These are phyloP conservation scores for Saccharomycopsis fermentans DNA, from an alignment of 805 yeast species.

Conservation along the genomic window DNA sequence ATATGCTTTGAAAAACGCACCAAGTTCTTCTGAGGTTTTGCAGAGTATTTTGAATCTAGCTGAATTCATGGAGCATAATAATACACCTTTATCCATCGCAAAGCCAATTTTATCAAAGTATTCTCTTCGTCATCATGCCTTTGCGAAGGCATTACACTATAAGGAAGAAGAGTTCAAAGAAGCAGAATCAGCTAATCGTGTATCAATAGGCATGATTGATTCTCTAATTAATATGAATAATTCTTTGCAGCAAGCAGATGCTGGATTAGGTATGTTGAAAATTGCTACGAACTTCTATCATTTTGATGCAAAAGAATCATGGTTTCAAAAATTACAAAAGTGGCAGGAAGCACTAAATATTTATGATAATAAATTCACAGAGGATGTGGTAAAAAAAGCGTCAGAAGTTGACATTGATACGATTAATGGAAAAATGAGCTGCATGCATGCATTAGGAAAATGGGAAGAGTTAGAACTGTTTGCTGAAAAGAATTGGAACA, in stretches of 20 bases:
- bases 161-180: slow-evolving; percentile 91
- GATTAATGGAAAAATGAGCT: slow-evolving; percentile 96
- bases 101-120: slow-evolving; percentile 85
- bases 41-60: slow-evolving; percentile 84
- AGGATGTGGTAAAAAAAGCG: slow-evolving; percentile 33
- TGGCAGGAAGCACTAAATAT: slow-evolving; percentile 98
- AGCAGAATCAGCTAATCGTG: slow-evolving; percentile 4
- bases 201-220: slow-evolving; percentile 79
- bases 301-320: slow-evolving; percentile 85
- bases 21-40: slow-evolving; percentile 72
- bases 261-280: slow-evolving; percentile 92
- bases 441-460: slow-evolving; percentile 96
- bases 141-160: slow-evolving; percentile 93
- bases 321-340: slow-evolving; percentile 94
- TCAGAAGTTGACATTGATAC: slow-evolving; percentile 45
- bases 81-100: slow-evolving; percentile 83
- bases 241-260: slow-evolving; percentile 92
- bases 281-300: slow-evolving; percentile 90
- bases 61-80: slow-evolving; percentile 97
- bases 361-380: slow-evolving; percentile 51
- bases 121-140: slow-evolving; percentile 93
- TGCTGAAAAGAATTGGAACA: slow-evolving; percentile 79
- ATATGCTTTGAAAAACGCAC: slow-evolving; percentile 83
- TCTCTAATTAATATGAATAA: slow-evolving; percentile 86
- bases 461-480: slow-evolving; percentile 88